These are phyloP conservation scores for Fraxinus dipetala DNA, from an alignment of 305 asterid species.

Conservation along the genomic window DNA sequence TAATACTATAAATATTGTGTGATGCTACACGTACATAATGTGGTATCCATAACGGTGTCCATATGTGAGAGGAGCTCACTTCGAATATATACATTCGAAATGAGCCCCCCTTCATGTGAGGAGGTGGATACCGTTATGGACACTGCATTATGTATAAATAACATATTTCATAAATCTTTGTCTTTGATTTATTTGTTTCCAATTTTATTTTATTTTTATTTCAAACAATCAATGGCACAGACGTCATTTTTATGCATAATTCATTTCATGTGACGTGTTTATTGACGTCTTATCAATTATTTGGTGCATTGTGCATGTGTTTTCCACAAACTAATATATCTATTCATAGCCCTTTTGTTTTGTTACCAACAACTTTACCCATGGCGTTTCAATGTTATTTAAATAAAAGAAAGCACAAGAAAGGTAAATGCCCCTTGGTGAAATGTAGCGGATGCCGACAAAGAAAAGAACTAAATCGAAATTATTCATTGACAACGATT, in stretches of 20 bases:
- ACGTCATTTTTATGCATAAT: neutral
- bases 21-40: no score
- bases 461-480: constrained; percentile 18
- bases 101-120: no score
- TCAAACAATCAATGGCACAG: no score
- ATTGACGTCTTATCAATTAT: constrained; percentile 36
- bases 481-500: constrained; percentile 7
- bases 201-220: neutral
- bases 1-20: no score
- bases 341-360: constrained; percentile 24
- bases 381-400: neutral
- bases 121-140: no score
- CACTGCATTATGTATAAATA: no score
- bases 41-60: no score
- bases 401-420: neutral
- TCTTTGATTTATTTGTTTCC: neutral
- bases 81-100: no score
- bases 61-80: no score
- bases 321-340: constrained; percentile 51
- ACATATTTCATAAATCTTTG: neutral
- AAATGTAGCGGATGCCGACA: constrained; percentile 4
- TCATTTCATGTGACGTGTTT: neutral
- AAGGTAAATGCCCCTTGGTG: constrained; percentile 18
- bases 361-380: constrained; percentile 17
- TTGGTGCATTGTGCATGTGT: constrained; percentile 72